These are phyloP conservation scores for Schoenoplectus tabernaemontani DNA, from an alignment of 202 grass and related monocot species.

Conservation along the genomic window DNA sequence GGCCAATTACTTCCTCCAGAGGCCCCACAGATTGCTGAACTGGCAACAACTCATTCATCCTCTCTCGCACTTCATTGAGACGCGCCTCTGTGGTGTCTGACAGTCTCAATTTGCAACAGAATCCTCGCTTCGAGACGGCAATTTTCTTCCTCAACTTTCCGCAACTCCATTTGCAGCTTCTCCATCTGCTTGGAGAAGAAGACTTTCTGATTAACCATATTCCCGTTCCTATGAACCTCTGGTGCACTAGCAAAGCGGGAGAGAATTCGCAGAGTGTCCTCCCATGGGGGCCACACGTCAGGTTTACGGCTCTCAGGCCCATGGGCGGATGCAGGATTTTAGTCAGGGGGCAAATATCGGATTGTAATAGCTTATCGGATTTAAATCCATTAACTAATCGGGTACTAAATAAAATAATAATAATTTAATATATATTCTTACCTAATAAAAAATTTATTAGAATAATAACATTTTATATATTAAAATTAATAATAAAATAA, in stretches of 20 bases:
- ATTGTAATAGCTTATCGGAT: no score
- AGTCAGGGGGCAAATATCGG: no score
- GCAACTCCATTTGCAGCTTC: background rate
- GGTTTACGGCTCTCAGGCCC: background rate
- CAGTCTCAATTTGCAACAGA: background rate
- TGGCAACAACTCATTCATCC: background rate
- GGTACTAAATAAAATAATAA: no score
- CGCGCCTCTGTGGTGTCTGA: background rate
- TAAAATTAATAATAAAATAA: no score
- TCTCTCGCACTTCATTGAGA: background rate
- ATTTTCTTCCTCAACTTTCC: background rate
- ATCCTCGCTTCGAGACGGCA: background rate
- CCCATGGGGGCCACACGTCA: background rate
- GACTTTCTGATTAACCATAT: background rate
- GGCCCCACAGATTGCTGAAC: background rate
- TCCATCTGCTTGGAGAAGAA: background rate
- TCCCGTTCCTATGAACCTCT: background rate
- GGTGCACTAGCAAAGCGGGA: background rate
- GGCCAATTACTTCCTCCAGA: background rate
- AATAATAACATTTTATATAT: no score
- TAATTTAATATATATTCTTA: no score
- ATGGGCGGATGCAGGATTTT: no score
- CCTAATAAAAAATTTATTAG: no score
- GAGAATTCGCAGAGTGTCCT: background rate
- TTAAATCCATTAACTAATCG: no score